Evolutionary conservation across 331 rosid species (phyloP), one percentile per base, ranked within the genome.

Genomic region (Rosa hybrid): DNA sequence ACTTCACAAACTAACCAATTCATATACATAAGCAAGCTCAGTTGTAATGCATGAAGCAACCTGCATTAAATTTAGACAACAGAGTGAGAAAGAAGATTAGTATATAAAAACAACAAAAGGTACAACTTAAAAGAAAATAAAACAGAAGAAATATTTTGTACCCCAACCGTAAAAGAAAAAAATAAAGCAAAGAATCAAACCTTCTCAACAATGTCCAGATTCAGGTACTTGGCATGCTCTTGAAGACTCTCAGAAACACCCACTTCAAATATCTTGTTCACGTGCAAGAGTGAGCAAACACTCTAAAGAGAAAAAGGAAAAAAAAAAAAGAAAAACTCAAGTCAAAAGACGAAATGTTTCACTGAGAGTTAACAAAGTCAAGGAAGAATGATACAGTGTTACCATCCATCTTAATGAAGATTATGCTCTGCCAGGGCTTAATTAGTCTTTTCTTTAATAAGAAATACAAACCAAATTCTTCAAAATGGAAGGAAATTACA

Each of bases 201-300:
- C 98, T 84, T 91, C 88, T 90, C 94, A 80, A 87, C 87, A 76
- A 95, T 89, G 80, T 95, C 92, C 86, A 92, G 83, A 84, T 87
- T 84, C 83, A 91, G 89, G 89, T 84, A 45, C 81, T 85, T 84
- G 81, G 88, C 75, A 79, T 88, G 94, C 72, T 90, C 96, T 76
- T 74, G 91, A 71, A 91, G 98, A 79, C 86, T 91, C 87, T 92
- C 97, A 3, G 98, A 95, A 85, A 93, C 89, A 73, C 98, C 99
- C 69, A 92, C 97, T 87, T 93, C 99, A 89, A 95, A 92, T 88
- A 95, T 90, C 88, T 95, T 92, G 90, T 88, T 89, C 81, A 95
- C 63, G 76, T 95, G 96, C 91, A 95, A 84, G 84, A 95, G 97
- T 10, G 97, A 92, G 83, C 93, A 85, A 67, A 95, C 83, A 86